phyloP scores from a whole-genome alignment of 164 flowering plant species.

The Litsea cubeba region DNA sequence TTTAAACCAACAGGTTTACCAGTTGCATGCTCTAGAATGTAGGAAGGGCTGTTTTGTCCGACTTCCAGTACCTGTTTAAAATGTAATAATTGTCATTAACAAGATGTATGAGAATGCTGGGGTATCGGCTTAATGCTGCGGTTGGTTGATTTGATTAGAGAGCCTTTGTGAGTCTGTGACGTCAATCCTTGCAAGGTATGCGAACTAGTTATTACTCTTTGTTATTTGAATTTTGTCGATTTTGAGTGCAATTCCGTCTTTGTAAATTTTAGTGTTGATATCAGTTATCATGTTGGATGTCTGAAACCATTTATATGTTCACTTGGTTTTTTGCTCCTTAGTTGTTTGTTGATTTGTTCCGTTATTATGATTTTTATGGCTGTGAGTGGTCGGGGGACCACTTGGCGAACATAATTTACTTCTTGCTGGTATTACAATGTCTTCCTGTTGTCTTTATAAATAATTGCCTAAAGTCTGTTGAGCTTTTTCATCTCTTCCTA shows the following conservation, averaged over 20 bases:
- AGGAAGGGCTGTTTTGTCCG: neutral
- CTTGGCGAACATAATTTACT: neutral
- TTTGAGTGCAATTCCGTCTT: neutral
- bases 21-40: neutral
- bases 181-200: constrained; percentile 1
- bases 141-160: neutral
- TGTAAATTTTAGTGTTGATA: neutral
- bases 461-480: no score
- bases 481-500: neutral
- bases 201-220: neutral
- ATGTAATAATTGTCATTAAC: neutral
- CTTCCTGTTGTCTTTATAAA: no score
- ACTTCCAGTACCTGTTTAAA: neutral
- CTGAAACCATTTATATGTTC: neutral
- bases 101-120: neutral
- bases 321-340: neutral
- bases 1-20: no score
- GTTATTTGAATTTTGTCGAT: neutral
- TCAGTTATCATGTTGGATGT: neutral
- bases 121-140: neutral
- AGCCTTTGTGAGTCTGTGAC: neutral
- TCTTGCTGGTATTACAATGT: no score
- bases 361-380: neutral
- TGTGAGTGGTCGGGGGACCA: neutral
- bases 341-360: neutral